Percentiles rank a stretch among this genome's conserved stretches.
phyloP scores from a whole-genome alignment of 768 basidiomycete species.

The Trametes coccinea region DNA sequence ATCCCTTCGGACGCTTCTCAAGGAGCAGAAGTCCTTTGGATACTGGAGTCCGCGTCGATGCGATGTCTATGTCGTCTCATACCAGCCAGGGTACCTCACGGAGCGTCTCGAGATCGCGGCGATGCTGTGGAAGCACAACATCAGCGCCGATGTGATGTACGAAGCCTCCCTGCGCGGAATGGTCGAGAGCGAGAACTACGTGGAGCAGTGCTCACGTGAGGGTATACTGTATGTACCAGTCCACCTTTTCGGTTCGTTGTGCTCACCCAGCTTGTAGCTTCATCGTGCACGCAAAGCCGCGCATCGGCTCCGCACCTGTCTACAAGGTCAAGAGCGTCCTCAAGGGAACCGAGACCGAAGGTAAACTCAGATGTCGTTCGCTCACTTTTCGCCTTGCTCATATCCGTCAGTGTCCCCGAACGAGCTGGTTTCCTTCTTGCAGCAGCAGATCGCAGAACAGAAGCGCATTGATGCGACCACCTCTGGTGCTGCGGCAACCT shows the following conservation, averaged over 20 bases:
- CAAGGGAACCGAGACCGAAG: slow-evolving; percentile 73
- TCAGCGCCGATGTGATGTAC: slow-evolving; percentile 88
- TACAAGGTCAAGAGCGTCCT: slow-evolving; percentile 86
- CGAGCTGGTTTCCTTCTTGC: slow-evolving; percentile 74
- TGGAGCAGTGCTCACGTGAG: slow-evolving; percentile 73
- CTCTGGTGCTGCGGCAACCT: slow-evolving; percentile 51
- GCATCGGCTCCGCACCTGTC: slow-evolving; percentile 52
- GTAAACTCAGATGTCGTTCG: slow-evolving; percentile 40
- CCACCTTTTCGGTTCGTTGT: background rate
- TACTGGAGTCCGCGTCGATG: slow-evolving; percentile 89
- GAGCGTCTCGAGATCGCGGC: slow-evolving; percentile 79
- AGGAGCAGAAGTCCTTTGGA: slow-evolving; percentile 81
- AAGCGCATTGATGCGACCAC: slow-evolving; percentile 69
- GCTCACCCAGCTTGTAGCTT: slow-evolving; percentile 39
- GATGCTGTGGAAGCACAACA: slow-evolving; percentile 76
- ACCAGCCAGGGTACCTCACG: slow-evolving; percentile 70
- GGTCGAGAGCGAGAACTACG: slow-evolving; percentile 59
- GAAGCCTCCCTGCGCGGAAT: slow-evolving; percentile 59
- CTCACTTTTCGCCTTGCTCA: slow-evolving; percentile 1
- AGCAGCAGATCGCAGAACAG: slow-evolving; percentile 78
- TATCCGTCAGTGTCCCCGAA: slow-evolving; percentile 50
- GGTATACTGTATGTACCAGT: slow-evolving; percentile 67
- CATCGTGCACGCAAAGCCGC: slow-evolving; percentile 53
- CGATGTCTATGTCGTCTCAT: slow-evolving; percentile 84
- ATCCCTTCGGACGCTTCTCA: slow-evolving; percentile 67